Conservation (phyloP, 306 rosid genomes). For the Corylus americana region DNA sequence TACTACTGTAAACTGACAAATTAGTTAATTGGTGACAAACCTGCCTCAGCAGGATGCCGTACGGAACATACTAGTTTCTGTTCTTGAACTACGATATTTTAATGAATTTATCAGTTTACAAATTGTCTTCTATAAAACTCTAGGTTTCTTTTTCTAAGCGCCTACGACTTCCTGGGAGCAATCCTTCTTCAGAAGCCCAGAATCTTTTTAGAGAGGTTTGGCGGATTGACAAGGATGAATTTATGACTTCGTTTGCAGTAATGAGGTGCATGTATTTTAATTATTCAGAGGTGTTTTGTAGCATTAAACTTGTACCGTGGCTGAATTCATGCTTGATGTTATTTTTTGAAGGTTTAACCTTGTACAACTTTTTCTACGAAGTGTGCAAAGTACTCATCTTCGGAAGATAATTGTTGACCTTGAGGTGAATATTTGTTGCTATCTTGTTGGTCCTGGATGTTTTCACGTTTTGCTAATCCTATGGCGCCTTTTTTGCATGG, state of each 20-base stretch:
- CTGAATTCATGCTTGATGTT: conserved; percentile 35
- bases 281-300: neutral
- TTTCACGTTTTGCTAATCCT: conserved; percentile 4
- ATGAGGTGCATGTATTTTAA: conserved; percentile 63
- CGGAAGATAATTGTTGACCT: conserved; percentile 89
- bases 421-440: conserved; percentile 47
- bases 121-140: conserved; percentile 25
- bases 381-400: conserved; percentile 60
- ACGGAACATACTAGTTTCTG: conserved; percentile 1
- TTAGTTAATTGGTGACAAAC: neutral
- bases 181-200: conserved; percentile 43
- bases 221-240: conserved; percentile 85
- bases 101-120: conserved; percentile 13
- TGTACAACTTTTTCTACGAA: conserved; percentile 71
- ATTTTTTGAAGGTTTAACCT: conserved; percentile 72
- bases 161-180: conserved; percentile 70
- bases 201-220: conserved; percentile 74
- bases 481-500: conserved; percentile 23
- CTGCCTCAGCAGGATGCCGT: neutral
- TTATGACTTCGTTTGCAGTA: conserved; percentile 68
- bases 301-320: neutral
- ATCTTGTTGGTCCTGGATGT: conserved; percentile 3
- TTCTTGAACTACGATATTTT: conserved; percentile 16
- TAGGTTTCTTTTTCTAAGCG: conserved; percentile 85
- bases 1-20: neutral